phyloP scores from a whole-genome alignment of 2,329 filamentous ascomycete species.

The Neofusicoccum ribis region DNA sequence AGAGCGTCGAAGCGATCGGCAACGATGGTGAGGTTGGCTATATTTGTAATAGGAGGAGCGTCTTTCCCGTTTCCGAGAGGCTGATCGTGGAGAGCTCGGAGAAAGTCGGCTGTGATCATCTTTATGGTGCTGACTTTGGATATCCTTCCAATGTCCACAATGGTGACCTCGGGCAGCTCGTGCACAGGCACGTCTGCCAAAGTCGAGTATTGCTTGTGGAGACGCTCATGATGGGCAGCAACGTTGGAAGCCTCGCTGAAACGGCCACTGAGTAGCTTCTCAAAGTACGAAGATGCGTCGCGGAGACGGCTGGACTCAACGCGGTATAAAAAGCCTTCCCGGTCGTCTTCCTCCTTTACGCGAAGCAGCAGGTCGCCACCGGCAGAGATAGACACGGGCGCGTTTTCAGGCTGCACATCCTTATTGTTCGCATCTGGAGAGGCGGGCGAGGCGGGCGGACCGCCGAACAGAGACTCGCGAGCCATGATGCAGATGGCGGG shows the following conservation, averaged over 20 bases:
- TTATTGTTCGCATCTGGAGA: conserved; percentile 27
- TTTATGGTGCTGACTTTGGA: conserved; percentile 62
- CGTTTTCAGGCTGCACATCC: conserved; percentile 21
- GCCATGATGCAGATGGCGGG: neutral
- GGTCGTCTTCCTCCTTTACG: conserved; percentile 64
- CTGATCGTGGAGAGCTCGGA: conserved; percentile 64
- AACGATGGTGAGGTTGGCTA: conserved; percentile 68
- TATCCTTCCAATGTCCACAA: conserved; percentile 69
- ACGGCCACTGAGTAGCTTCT: conserved; percentile 63
- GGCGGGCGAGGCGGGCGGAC: conserved; percentile 7
- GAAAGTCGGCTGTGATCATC: conserved; percentile 64
- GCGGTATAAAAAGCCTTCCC: conserved; percentile 59
- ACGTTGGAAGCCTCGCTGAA: conserved; percentile 65
- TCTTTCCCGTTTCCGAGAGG: conserved; percentile 40
- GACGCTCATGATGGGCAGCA: conserved; percentile 50
- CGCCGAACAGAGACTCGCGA: conserved; percentile 11
- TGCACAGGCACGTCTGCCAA: conserved; percentile 51
- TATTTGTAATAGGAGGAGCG: conserved; percentile 58
- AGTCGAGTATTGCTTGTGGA: conserved; percentile 51
- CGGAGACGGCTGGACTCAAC: conserved; percentile 60
- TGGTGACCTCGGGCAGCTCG: conserved; percentile 63
- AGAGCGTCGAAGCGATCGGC: conserved; percentile 73
- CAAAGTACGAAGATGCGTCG: conserved; percentile 68
- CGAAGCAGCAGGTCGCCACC: conserved; percentile 67
- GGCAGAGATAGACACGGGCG: conserved; percentile 54